These are phyloP conservation scores for Vishniacozyma victoriae DNA, from an alignment of 768 basidiomycete species.

Conservation along the genomic window DNA sequence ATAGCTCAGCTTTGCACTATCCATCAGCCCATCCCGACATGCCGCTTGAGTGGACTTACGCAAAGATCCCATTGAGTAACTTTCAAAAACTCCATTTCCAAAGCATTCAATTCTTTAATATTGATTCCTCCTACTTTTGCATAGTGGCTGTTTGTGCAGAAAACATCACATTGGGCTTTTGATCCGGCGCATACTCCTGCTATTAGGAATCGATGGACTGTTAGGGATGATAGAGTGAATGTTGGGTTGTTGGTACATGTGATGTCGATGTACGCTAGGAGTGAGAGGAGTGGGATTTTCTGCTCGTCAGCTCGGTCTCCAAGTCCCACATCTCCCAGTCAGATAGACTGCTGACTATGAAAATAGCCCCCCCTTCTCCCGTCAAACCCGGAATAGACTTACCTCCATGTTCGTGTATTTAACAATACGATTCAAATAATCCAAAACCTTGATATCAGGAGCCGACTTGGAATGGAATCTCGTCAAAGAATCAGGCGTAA, in stretches of 20 bases:
- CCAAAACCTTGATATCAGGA: conserved; percentile 78
- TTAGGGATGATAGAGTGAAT: conserved; percentile 86
- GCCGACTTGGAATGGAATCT: conserved; percentile 93
- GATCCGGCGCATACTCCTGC: conserved; percentile 83
- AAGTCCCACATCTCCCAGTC: too few relatives aligned
- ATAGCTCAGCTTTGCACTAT: conserved; percentile 81
- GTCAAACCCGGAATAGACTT: too few relatives aligned
- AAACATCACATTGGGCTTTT: conserved; percentile 92
- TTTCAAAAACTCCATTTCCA: conserved; percentile 87
- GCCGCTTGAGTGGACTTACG: conserved; percentile 55
- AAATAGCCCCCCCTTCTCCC: too few relatives aligned
- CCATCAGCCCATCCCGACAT: background rate
- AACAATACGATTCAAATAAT: conserved; percentile 90
- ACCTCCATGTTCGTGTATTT: conserved; percentile 95
- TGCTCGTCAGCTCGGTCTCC: conserved; percentile 5
- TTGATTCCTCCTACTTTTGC: conserved; percentile 94
- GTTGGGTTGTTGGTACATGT: conserved; percentile 78
- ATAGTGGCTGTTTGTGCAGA: conserved; percentile 90
- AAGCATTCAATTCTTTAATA: conserved; percentile 80
- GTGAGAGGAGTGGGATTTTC: conserved; percentile 47
- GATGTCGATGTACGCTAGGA: conserved; percentile 48
- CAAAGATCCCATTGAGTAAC: conserved; percentile 91
- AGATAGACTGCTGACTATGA: too few relatives aligned
- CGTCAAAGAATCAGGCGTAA: conserved; percentile 82
- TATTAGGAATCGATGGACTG: conserved; percentile 96